Conservation (phyloP, 169 alveolate species). For the Cryptosporidium felis region DNA sequence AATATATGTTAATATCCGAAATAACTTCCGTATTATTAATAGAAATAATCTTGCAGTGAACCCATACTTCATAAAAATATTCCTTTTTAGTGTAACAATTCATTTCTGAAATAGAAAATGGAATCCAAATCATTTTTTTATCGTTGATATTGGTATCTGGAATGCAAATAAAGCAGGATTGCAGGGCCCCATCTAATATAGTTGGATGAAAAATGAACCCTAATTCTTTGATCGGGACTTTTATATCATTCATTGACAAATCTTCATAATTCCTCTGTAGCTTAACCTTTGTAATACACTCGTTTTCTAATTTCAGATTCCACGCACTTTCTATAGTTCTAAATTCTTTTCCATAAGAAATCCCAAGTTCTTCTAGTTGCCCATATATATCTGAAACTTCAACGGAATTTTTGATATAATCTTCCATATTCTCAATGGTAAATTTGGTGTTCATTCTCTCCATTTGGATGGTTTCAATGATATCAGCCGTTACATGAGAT, state of each 20-base stretch:
- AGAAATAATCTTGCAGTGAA: constrained; percentile 12
- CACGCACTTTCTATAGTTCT: constrained; percentile 73
- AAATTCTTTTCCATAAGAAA: constrained; percentile 78
- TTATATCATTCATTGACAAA: neutral
- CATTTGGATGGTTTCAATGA: neutral
- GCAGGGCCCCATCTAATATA: constrained; percentile 52
- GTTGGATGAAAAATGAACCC: constrained; percentile 42
- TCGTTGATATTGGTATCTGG: neutral
- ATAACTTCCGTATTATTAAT: constrained; percentile 9
- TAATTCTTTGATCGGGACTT: neutral
- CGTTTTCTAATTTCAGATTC: constrained; percentile 27
- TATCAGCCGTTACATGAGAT: constrained; percentile 14
- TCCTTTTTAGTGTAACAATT: neutral
- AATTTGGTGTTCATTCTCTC: neutral
- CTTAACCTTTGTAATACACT: constrained; percentile 11
- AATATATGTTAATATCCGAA: constrained; percentile 7
- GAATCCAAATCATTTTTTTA: constrained; percentile 35
- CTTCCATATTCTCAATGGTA: neutral
- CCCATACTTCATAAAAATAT: constrained; percentile 28
- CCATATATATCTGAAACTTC: constrained; percentile 73
- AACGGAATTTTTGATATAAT: neutral
- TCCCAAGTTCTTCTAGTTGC: constrained; percentile 73
- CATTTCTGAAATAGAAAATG: constrained; percentile 37
- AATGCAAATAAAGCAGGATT: constrained; percentile 38
- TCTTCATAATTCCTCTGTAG: neutral